Evolutionary conservation across 805 yeast genomes (phyloP), one percentile per base, ranked within the genome.

Genomic region (Ogataea ramenticola): DNA sequence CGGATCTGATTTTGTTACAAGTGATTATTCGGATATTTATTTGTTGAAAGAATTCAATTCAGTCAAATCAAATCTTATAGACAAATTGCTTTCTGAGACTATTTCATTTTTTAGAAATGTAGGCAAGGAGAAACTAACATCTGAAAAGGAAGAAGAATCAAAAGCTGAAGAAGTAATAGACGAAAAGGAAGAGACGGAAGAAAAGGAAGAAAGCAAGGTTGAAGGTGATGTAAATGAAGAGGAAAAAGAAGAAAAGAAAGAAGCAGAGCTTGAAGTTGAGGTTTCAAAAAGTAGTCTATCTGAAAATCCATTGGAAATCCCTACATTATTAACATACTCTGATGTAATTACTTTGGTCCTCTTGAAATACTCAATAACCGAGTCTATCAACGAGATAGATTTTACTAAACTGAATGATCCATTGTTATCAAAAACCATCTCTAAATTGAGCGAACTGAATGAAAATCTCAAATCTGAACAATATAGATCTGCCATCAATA

Each of bases 21-120:
- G 20, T 26, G 62, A 59, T 40, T 60, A 51, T 41, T 50, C 62
- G 1, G 61, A 60, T 45, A 53, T 58, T n/a, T 62, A 54, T 34
- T 44, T 53, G 33, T 45, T 49, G 22, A 40, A 41, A 2, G 43
- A 47, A 20, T 60, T 60, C 39, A 42, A 43, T 1, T 41, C 32
- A 1, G 47, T 48, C 7, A 54, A 52, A 33, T 10, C 14, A 2
- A 43, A 26, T 2, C 39, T 54, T 16, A 37, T 58, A 12, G 46
- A 52, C n/a, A 42, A 40, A 16, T 36, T 58, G 16, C 36, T 51
- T 7, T 22, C 30, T 2, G 27, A 39, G 15, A 15, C 46, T 21
- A 39, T 22, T 31, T 21, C 16, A 11, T n/a, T 31, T n/a, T 17
- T 17, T 17, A n/a, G n/a, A n/a, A n/a, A n/a, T n/a, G n/a, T n/a